These are phyloP conservation scores for Candida insectorum DNA, from an alignment of 805 yeast genomes.

Conservation along the genomic window DNA sequence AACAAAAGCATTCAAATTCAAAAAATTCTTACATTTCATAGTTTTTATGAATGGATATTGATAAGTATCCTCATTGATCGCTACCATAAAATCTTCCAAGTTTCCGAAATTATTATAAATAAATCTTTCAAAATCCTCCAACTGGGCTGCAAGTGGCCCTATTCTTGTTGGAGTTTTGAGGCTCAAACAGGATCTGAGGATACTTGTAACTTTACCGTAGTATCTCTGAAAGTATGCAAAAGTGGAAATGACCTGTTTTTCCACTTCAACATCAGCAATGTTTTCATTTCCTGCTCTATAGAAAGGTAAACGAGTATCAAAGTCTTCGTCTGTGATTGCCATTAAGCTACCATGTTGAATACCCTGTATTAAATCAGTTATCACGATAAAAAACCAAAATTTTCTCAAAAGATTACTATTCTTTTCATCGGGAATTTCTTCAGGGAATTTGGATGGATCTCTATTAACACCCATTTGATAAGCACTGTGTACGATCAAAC, in stretches of 20 bases:
- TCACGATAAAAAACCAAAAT: constrained; percentile 32
- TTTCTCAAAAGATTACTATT: constrained; percentile 28
- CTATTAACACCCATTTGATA: constrained; percentile 64
- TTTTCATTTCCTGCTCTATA: constrained; percentile 34
- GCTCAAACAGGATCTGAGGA: constrained; percentile 21
- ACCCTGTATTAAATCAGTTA: constrained; percentile 27
- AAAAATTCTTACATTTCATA: constrained; percentile 24
- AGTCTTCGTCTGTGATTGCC: constrained; percentile 22
- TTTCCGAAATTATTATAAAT: constrained; percentile 29
- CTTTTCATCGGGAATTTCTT: constrained; percentile 20
- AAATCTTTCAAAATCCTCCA: constrained; percentile 35
- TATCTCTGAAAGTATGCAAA: constrained; percentile 26
- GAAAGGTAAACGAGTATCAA: constrained; percentile 29
- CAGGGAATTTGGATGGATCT: constrained; percentile 54
- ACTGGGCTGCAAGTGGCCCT: constrained; percentile 14
- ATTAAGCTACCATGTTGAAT: constrained; percentile 34
- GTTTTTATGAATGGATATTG: constrained; percentile 19
- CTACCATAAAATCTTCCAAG: constrained; percentile 15
- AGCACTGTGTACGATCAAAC: constrained; percentile 63
- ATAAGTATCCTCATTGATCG: constrained; percentile 15
- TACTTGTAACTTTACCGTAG: constrained; percentile 22
- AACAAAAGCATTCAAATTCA: constrained; percentile 25
- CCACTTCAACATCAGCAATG: constrained; percentile 31
- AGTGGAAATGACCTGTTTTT: constrained; percentile 30
- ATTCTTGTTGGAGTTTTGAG: constrained; percentile 17